Evolutionary conservation across 1,139 yeast genomes (phyloP), one percentile per base, ranked within the genome.

Genomic region (Candida buenavistaensis): DNA sequence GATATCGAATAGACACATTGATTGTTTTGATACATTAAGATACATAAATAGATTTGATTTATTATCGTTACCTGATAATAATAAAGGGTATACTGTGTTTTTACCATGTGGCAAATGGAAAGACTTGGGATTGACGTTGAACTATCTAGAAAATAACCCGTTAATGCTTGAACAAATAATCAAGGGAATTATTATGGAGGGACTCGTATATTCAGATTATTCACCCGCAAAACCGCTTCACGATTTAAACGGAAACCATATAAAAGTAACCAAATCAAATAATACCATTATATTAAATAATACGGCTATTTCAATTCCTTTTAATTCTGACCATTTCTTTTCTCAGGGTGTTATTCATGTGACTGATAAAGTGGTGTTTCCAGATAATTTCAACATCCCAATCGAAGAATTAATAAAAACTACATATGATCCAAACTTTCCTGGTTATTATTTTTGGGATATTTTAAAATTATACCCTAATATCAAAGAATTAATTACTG

Each of bases 341-440:
- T 80, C 77, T 42, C 82, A 84, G 51, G 98, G 97, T 1, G 96
- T 90, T 0, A 76, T 87, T 2, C 97, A 89, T 53, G 78, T 90
- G 2, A 63, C 85, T 5, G 62, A 70, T 29, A 57, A 70, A 8
- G 66, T 87, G 0, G 52, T 77, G 2, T 59, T 88, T 7, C 96
- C 97, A 0, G 56, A 61, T 0, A 57, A 64, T 21, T 59, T 90
- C 21, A 56, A 65, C 7, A 72, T 92, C 3, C 58, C 81, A 0
- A 61, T 86, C 12, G 37, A 46, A 1, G 83, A 87, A 37, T 64
- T 92, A 33, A 62, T 90, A 11, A 47, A 45, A 23, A 57, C 74
- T 0, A 67, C 72, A 1, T 56, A 56, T 3, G 72, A 80, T 3
- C 67, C 78, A 3, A 77, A 66, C 13, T 60, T 64, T 19, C 54